These are phyloP conservation scores for Pythium myriotylum DNA, from an alignment of 352 stramenopile genomes.

Conservation along the genomic window DNA sequence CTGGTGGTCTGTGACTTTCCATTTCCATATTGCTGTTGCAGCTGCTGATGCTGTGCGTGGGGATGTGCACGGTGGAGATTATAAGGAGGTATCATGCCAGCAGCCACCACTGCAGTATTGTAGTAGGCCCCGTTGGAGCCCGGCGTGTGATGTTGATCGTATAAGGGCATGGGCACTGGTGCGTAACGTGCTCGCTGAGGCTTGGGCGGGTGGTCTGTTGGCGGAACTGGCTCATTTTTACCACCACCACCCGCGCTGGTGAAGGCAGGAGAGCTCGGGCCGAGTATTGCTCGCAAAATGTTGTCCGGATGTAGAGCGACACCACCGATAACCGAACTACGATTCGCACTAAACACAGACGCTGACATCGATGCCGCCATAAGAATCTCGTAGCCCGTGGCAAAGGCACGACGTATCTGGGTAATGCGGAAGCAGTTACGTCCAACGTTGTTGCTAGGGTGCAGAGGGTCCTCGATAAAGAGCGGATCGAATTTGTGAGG, in stretches of 20 bases:
- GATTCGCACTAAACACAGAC: constrained; percentile 57
- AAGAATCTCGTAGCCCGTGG: constrained; percentile 69
- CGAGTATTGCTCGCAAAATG: constrained; percentile 73
- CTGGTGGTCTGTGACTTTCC: constrained; percentile 31
- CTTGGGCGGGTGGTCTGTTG: constrained; percentile 13
- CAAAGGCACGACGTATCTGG: constrained; percentile 82
- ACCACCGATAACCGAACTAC: constrained; percentile 56
- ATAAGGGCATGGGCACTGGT: constrained; percentile 9
- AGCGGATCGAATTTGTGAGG: constrained; percentile 93
- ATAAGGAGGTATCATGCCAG: constrained; percentile 16
- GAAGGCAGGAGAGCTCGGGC: constrained; percentile 44
- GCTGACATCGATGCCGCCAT: constrained; percentile 61
- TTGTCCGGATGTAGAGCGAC: constrained; percentile 81
- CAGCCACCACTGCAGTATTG: not conserved
- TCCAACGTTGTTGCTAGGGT: constrained; percentile 94
- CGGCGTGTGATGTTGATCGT: constrained; percentile 17
- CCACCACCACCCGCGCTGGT: constrained; percentile 10
- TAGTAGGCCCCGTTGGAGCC: constrained; percentile 15
- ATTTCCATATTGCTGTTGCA: constrained; percentile 16
- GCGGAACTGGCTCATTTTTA: not conserved
- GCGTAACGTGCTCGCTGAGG: constrained; percentile 9
- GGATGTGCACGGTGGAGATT: constrained; percentile 27
- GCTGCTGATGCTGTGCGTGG: constrained; percentile 18
- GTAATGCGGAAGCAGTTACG: constrained; percentile 96
- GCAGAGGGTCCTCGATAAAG: constrained; percentile 95